Conservation (phyloP, 2,329 filamentous ascomycete genomes). For the Teratosphaeria epicoccoides region DNA sequence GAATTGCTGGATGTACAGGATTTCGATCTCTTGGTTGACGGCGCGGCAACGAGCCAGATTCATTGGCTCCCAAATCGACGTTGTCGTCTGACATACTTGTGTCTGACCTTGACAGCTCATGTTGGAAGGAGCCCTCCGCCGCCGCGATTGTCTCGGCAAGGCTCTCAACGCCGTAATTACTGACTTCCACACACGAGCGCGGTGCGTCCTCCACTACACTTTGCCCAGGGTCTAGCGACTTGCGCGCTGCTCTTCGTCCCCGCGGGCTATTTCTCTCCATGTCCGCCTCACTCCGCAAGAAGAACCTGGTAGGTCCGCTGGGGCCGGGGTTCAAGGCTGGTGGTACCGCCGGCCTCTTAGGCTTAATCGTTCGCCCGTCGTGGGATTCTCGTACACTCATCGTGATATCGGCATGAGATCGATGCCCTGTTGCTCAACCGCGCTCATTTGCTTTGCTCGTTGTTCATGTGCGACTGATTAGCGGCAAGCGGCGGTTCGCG, state of each 20-base stretch:
- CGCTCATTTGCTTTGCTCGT: background rate
- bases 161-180: constrained; percentile 48
- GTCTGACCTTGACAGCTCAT: constrained; percentile 13
- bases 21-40: constrained; percentile 25
- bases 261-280: constrained; percentile 26
- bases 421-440: background rate
- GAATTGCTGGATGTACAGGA: constrained; percentile 26
- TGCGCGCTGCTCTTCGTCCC: constrained; percentile 17
- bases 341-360: constrained; percentile 10
- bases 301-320: constrained; percentile 46
- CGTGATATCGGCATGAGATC: background rate
- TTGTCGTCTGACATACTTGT: constrained; percentile 16
- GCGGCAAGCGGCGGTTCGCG: background rate
- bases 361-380: constrained; percentile 12
- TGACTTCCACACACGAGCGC: constrained; percentile 25
- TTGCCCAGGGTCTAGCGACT: constrained; percentile 9
- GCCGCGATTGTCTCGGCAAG: constrained; percentile 42
- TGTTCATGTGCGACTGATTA: background rate
- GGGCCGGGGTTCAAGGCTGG: constrained; percentile 18
- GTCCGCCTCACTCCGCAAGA: constrained; percentile 45
- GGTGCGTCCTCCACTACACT: background rate
- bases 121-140: constrained; percentile 24
- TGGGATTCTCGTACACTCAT: constrained; percentile 6
- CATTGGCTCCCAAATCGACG: constrained; percentile 8
- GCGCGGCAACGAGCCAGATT: constrained; percentile 8